Conservation (phyloP, 2,329 filamentous ascomycete genomes). For the Aquanectria penicillioides region DNA sequence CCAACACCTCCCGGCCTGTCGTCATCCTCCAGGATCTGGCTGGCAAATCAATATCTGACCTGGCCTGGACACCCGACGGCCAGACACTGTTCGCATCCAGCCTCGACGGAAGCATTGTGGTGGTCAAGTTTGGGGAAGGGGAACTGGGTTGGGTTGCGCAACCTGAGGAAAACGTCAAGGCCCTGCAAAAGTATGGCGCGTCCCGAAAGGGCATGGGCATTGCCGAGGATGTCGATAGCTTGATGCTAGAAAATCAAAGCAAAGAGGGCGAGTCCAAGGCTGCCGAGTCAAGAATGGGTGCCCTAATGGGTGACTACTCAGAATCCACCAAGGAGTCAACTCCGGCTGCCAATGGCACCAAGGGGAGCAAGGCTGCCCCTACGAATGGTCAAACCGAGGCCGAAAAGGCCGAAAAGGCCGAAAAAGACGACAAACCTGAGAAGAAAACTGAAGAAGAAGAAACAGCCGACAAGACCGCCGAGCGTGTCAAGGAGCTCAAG, state of each 20-base stretch:
- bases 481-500: slow-evolving; percentile 74
- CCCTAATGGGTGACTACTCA: slow-evolving; percentile 90
- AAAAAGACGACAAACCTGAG: no score
- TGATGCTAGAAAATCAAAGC: slow-evolving; percentile 89
- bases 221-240: slow-evolving; percentile 88
- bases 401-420: no score
- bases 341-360: slow-evolving; percentile 63
- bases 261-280: slow-evolving; percentile 90
- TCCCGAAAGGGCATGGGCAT: slow-evolving; percentile 90
- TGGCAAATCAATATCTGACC: slow-evolving; percentile 90
- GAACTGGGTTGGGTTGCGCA: slow-evolving; percentile 91
- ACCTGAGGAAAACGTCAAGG: slow-evolving; percentile 89
- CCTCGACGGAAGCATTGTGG: slow-evolving; percentile 88
- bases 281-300: slow-evolving; percentile 95
- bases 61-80: slow-evolving; percentile 94
- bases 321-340: slow-evolving; percentile 63
- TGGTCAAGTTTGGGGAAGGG: slow-evolving; percentile 82
- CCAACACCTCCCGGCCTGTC: slow-evolving; percentile 89
- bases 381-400: slow-evolving; percentile 51
- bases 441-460: slow-evolving; percentile 59
- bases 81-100: slow-evolving; percentile 87
- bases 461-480: slow-evolving; percentile 62
- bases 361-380: slow-evolving; percentile 50
- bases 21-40: slow-evolving; percentile 90
- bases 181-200: slow-evolving; percentile 90